Conservation (phyloP, 495 filamentous ascomycete species). For the Filosporella fistucella region DNA sequence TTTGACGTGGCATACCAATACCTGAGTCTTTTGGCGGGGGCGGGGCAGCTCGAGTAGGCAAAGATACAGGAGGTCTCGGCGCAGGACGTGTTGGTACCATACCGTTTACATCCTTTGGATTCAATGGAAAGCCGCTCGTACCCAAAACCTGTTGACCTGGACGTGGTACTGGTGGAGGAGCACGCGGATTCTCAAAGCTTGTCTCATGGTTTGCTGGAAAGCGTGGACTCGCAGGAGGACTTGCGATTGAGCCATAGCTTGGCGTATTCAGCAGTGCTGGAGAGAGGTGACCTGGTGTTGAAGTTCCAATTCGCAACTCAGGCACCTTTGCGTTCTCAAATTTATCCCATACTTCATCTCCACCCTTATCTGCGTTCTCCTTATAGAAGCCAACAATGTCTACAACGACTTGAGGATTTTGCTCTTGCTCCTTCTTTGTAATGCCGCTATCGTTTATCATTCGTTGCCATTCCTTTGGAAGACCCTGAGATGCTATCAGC, state of each 20-base stretch:
- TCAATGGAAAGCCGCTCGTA: conserved; percentile 29
- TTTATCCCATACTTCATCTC: conserved; percentile 89
- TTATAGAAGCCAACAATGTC: conserved; percentile 97
- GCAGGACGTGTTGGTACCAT: conserved; percentile 62
- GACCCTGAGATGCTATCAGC: conserved; percentile 52
- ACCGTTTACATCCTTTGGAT: conserved; percentile 43
- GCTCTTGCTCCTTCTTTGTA: conserved; percentile 89
- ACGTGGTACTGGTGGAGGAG: conserved; percentile 84
- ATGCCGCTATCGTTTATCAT: conserved; percentile 94
- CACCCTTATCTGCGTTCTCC: conserved; percentile 75
- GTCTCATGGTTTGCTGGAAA: conserved; percentile 88
- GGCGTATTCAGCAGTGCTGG: conserved; percentile 45
- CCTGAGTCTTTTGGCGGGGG: conserved; percentile 46
- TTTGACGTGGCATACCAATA: conserved; percentile 46
- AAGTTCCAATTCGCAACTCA: conserved; percentile 42
- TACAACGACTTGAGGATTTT: conserved; percentile 89
- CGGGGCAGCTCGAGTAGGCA: conserved; percentile 37
- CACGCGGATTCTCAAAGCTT: conserved; percentile 95
- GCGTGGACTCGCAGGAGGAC: conserved; percentile 84
- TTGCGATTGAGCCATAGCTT: conserved; percentile 43
- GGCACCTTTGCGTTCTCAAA: conserved; percentile 77
- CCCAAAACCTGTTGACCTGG: conserved; percentile 27
- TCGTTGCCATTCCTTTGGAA: conserved; percentile 97
- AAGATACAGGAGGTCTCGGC: conserved; percentile 51
- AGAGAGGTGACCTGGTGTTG: conserved; percentile 35